Evolutionary conservation across 2,329 filamentous ascomycete genomes (phyloP).

Genomic region (Plenodomus biglobosus): DNA sequence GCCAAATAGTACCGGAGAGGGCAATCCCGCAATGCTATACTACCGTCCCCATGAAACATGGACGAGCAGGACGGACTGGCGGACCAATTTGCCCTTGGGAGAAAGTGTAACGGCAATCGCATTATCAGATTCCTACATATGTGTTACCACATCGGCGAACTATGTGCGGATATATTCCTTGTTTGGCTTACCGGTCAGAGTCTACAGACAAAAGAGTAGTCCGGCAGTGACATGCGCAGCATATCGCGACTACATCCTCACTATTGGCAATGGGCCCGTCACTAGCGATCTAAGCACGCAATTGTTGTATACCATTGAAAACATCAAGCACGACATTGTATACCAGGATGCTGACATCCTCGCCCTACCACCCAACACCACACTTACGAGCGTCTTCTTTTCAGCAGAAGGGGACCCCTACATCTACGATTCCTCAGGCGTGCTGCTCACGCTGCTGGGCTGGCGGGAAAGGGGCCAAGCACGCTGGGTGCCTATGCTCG

Average conservation of each 20-base stretch:
- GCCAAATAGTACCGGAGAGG: slow-evolving; percentile 49
- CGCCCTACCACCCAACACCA: slow-evolving; percentile 73
- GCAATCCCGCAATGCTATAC: slow-evolving; percentile 79
- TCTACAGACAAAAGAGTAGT: slow-evolving; percentile 88
- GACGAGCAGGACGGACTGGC: slow-evolving; percentile 89
- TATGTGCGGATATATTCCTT: slow-evolving; percentile 93
- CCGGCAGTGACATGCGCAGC: slow-evolving; percentile 91
- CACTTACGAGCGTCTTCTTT: slow-evolving; percentile 83
- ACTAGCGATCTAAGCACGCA: slow-evolving; percentile 75
- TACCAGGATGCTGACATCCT: slow-evolving; percentile 93
- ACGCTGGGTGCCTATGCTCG: slow-evolving; percentile 87
- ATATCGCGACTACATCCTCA: slow-evolving; percentile 95
- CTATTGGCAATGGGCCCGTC: slow-evolving; percentile 87
- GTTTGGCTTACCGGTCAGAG: slow-evolving; percentile 83
- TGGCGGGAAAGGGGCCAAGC: slow-evolving; percentile 87
- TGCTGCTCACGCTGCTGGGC: slow-evolving; percentile 82
- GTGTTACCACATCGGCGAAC: slow-evolving; percentile 80
- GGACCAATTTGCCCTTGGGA: slow-evolving; percentile 81
- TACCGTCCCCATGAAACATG: slow-evolving; percentile 97
- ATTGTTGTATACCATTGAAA: slow-evolving; percentile 88
- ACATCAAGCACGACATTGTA: slow-evolving; percentile 90
- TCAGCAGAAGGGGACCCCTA: slow-evolving; percentile 92
- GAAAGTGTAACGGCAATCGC: slow-evolving; percentile 87
- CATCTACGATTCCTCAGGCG: slow-evolving; percentile 92
- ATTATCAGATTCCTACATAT: slow-evolving; percentile 85